Conservation (phyloP, 768 basidiomycete genomes). For the Hypholoma fasciculare region DNA sequence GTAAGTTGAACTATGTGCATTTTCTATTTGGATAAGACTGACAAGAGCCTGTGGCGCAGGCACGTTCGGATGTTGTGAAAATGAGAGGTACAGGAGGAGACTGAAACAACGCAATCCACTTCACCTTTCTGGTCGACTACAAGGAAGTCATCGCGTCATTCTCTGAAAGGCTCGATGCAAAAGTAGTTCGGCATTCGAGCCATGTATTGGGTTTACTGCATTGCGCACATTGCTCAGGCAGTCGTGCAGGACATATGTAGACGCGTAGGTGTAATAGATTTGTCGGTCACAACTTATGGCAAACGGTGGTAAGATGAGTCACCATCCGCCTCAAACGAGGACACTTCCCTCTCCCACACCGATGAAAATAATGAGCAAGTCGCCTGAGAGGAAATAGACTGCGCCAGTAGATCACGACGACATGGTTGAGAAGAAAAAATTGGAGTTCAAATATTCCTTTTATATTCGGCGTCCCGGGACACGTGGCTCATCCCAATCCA, state of each 20-base stretch:
- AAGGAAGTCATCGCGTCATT: constrained; percentile 10
- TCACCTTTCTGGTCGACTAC: constrained; percentile 10
- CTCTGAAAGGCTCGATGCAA: constrained; percentile 6
- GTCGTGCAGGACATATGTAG: not conserved
- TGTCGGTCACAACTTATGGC: constrained; percentile 58
- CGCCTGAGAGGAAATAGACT: constrained; percentile 10
- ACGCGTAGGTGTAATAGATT: not conserved
- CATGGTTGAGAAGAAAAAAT: constrained; percentile 22
- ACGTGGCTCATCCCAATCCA: constrained; percentile 19
- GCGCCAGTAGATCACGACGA: constrained; percentile 10
- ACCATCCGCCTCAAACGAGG: constrained; percentile 78
- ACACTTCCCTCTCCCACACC: constrained; percentile 35
- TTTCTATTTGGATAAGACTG: not conserved
- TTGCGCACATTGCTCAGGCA: not conserved
- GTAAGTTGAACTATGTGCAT: constrained; percentile 35
- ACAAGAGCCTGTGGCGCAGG: constrained; percentile 27
- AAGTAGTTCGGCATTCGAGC: not conserved
- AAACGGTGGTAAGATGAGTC: constrained; percentile 47
- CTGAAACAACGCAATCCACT: constrained; percentile 33
- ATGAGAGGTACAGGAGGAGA: constrained; percentile 54
- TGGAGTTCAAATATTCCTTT: not conserved
- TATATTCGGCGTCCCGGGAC: constrained; percentile 9
- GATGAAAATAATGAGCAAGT: constrained; percentile 6
- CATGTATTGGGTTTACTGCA: not conserved
- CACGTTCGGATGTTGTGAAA: constrained; percentile 50